Evolutionary conservation across 2,329 filamentous ascomycete genomes (phyloP), one percentile per base, ranked within the genome.

Genomic region (Pleomassaria siparia): DNA sequence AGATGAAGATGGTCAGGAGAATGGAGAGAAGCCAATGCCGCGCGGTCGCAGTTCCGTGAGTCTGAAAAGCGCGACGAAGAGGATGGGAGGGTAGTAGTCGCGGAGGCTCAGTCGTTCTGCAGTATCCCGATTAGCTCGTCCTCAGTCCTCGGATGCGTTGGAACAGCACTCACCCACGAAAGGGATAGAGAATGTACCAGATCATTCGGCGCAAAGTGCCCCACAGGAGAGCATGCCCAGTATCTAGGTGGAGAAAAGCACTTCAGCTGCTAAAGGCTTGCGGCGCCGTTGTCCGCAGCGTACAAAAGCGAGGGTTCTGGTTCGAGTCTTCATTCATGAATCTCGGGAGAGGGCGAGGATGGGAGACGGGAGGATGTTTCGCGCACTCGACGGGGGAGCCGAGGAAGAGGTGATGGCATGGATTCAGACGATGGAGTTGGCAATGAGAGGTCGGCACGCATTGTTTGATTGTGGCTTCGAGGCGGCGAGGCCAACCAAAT

Each of bases 161-260:
- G 22, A 15, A 26, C 24, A 37, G 16, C 21, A 80, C 85, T 71
- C 73, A 88, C 86, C 87, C 86, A 80, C 87, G 80, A 58, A 91
- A 76, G 64, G 87, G 87, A 74, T 87, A 90, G 56, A 91, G 75
- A 43, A 91, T 73, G 75, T 87, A 89, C 86, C 86, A 89, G 73
- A 89, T 86, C 86, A 89, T 79, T 62, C 64, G 63, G 56, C 57
- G 55, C 48, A 40, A 54, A 48, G 51, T 33, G 54, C 53, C 54
- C 58, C 47, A 39, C 46, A 32, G 29, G 41, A 48, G 58, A 58
- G 56, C 61, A 67, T 66, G 53, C 56, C 54, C 59, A 43, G 47
- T 21, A 21, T 32, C 33, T 45, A 20, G 29, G 15, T 32, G 35
- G 12, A 3, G 4, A 22, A 37, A 20, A 37, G 35, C 9, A 13